These are phyloP conservation scores for Erodium moschatum DNA, from an alignment of 441 rosid genomes.

Conservation along the genomic window DNA sequence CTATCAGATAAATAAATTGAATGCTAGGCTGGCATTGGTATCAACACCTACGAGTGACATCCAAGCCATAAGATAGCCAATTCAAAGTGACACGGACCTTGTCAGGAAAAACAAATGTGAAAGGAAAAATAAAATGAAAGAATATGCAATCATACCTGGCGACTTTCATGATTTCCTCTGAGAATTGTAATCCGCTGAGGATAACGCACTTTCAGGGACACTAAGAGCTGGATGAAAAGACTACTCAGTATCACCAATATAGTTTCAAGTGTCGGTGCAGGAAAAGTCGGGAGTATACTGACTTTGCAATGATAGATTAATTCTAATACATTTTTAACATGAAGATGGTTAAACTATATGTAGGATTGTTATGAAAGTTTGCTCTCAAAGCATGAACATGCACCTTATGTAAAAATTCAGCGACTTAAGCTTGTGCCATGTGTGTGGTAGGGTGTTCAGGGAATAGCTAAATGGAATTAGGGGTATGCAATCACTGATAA, in stretches of 20 bases:
- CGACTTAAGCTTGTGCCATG: neutral
- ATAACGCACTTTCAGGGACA: conserved; percentile 62
- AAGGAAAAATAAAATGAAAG: neutral
- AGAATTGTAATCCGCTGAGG: conserved; percentile 66
- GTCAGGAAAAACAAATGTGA: conserved; percentile 5
- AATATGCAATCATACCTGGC: conserved; percentile 37
- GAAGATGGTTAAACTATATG: neutral
- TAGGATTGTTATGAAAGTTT: too few relatives aligned
- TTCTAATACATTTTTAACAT: neutral
- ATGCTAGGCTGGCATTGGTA: neutral
- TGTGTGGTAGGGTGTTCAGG: neutral
- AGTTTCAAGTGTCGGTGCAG: too few relatives aligned
- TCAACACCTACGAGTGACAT: neutral
- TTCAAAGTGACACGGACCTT: neutral
- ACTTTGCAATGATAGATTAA: neutral
- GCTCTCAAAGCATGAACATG: neutral
- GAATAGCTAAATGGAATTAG: neutral
- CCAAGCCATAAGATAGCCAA: neutral
- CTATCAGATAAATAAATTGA: neutral
- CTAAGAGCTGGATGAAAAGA: conserved; percentile 41
- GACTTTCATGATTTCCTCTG: conserved; percentile 82
- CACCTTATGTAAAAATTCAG: neutral
- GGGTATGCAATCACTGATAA: neutral
- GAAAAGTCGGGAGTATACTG: too few relatives aligned
- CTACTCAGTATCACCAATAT: conserved; percentile 18